Base-by-base conservation (phyloP, 2,329 filamentous ascomycete genomes). In the Myriangium duriaei region DNA sequence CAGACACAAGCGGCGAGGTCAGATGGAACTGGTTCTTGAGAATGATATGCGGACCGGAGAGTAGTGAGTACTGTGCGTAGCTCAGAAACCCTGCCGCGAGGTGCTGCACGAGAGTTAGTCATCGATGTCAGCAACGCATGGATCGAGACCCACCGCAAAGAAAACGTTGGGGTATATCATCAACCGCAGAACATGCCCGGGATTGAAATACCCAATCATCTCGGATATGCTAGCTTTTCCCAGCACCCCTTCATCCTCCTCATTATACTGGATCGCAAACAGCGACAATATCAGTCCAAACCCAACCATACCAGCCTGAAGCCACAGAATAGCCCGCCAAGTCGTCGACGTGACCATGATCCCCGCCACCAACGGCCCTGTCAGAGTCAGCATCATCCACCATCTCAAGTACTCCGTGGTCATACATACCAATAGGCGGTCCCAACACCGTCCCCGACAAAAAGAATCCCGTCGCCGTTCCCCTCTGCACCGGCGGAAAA, bases 291-390 rank as follows among this genome's bases (percentile, higher is more conserved):
- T 12, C 0, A 68, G 62, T 1, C 71, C 76, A 0, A 70, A 49
- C 1, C 69, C 76, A 0, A 74, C 74, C 12, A 83, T 64, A 1
- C 69, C 78, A 1, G 74, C 72, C 51, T 84, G 79, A 1, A 84
- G 61, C 75, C 79, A 85, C 57, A 84, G 83, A 32, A 85, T 81
- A 17, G 72, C 71, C n/a, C 79, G 67, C 81, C 81, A 87, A 3
- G 68, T 72, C 4, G 68, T 65, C 54, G 74, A 83, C 0, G 79
- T 83, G 4, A 83, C 77, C 31, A 86, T 80, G 32, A 83, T 74
- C 14, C 79, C 81, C 39, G 80, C 73, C 5, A 84, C 62, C 46
- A 82, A 79, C 1, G 72, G 71, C 10, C 40, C 39, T 11, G 30
- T 5, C 7, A 14, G 6, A 17, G 9, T n/a, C n/a, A n/a, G n/a